phyloP scores from a whole-genome alignment of 176 grass and related monocot genomes.

The Lolium multiflorum region DNA sequence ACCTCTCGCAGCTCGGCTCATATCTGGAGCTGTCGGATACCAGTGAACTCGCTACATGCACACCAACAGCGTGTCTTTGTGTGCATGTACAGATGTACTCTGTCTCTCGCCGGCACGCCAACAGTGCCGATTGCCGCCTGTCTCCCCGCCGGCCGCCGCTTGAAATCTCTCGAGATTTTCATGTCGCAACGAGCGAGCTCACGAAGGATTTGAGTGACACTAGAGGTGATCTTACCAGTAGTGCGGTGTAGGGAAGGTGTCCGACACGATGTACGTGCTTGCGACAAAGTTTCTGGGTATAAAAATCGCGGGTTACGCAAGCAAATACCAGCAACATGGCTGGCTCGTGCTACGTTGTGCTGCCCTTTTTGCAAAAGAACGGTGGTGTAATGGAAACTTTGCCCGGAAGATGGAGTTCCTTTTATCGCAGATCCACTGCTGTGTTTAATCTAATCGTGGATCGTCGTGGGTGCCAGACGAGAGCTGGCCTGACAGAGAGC shows the following conservation, averaged over 20 bases:
- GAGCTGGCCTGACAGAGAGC: too few relatives aligned
- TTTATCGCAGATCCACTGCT: too few relatives aligned
- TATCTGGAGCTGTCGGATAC: not conserved
- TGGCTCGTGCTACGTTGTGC: too few relatives aligned
- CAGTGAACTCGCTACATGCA: not conserved
- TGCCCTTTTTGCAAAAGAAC: too few relatives aligned
- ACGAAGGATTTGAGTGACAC: too few relatives aligned
- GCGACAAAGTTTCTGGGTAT: not conserved
- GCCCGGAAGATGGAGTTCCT: too few relatives aligned
- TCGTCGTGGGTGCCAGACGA: too few relatives aligned
- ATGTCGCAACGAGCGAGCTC: not conserved
- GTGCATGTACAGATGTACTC: not conserved
- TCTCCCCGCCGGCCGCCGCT: not conserved
- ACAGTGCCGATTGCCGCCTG: not conserved
- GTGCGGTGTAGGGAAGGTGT: not conserved
- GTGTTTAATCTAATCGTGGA: too few relatives aligned
- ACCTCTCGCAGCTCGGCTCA: not conserved
- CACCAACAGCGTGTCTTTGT: not conserved
- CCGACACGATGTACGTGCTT: conserved; percentile 7
- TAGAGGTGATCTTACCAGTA: not conserved
- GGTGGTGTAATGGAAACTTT: too few relatives aligned
- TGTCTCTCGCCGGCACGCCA: not conserved
- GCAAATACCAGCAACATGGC: not conserved
- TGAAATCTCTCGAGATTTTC: not conserved
- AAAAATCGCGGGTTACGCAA: not conserved